Evolutionary conservation across 371 early-diverging fungal species (phyloP).

Genomic region (Homolaphlyctis polyrhiza): DNA sequence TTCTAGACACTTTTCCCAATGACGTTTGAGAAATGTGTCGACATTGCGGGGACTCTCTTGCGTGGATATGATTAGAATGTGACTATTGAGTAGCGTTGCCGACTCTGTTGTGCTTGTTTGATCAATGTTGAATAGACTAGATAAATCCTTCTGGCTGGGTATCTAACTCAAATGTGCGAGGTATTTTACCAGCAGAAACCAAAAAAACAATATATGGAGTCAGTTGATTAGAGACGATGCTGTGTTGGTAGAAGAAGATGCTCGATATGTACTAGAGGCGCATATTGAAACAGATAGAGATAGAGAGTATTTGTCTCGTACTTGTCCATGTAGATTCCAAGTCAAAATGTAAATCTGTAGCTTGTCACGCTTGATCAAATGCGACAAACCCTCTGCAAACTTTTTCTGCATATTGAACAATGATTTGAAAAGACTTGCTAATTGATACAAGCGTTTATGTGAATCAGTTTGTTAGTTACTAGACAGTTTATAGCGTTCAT

Average conservation of each 20-base stretch:
- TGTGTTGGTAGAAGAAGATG: too few species aligned
- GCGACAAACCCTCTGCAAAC: too few species aligned
- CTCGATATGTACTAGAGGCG: too few species aligned
- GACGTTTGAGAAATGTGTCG: conserved; percentile 43
- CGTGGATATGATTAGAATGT: conserved; percentile 64
- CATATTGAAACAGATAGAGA: too few species aligned
- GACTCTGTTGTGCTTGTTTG: conserved; percentile 2
- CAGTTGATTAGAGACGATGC: too few species aligned
- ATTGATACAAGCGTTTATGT: too few species aligned
- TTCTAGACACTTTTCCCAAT: conserved; percentile 58
- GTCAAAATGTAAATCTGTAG: conserved; percentile 56
- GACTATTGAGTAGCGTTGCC: conserved; percentile 28
- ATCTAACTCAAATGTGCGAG: conserved; percentile 6
- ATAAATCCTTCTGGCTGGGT: conserved; percentile 21
- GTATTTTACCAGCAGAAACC: background rate
- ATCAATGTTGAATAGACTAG: conserved; percentile 16
- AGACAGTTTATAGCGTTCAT: too few species aligned
- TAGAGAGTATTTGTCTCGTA: too few species aligned
- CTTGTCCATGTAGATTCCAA: conserved; percentile 73
- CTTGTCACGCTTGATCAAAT: too few species aligned
- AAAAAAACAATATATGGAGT: background rate
- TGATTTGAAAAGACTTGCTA: too few species aligned
- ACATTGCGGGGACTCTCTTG: conserved; percentile 72
- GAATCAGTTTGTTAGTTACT: too few species aligned
- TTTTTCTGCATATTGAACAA: too few species aligned